Evolutionary conservation across 202 grass and related monocot species (phyloP).

Genomic region (Schoenoplectus triqueter): DNA sequence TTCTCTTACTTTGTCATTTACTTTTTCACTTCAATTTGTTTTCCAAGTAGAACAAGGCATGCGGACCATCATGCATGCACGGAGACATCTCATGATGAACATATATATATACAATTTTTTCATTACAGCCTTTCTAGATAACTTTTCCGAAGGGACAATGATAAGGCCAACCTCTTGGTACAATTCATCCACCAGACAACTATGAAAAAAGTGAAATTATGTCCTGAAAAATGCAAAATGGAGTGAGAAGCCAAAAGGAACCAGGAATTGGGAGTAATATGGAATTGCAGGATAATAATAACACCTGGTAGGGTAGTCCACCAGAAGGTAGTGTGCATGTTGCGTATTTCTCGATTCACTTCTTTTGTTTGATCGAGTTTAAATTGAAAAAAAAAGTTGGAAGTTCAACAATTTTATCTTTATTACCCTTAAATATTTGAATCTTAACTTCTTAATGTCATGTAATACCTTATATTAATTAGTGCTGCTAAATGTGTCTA

Average conservation of each 20-base stretch:
- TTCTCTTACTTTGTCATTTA: conserved; percentile 1
- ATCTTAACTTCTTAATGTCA: neutral
- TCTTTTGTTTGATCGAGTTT: neutral
- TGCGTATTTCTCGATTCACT: neutral
- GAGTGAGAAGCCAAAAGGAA: neutral
- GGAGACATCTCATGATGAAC: conserved; percentile 30
- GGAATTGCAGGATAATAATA: neutral
- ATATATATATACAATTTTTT: conserved; percentile 4
- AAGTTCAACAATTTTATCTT: neutral
- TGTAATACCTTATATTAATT: too few species aligned
- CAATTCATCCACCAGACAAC: conserved; percentile 10
- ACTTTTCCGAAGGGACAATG: conserved; percentile 36
- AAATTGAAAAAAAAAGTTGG: neutral
- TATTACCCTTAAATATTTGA: neutral
- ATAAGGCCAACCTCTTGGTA: conserved; percentile 31
- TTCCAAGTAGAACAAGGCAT: conserved; percentile 1
- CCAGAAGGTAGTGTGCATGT: neutral
- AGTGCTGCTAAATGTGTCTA: too few species aligned
- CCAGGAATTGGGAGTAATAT: neutral
- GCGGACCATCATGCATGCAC: conserved; percentile 36
- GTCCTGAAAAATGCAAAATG: neutral
- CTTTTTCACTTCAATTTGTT: neutral
- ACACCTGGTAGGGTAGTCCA: neutral
- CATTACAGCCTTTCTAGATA: conserved; percentile 35
- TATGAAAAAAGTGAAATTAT: conserved; percentile 31